These are phyloP conservation scores for Phellopilus nigrolimitatus DNA, from an alignment of 1,284 basidiomycete genomes.

Conservation along the genomic window DNA sequence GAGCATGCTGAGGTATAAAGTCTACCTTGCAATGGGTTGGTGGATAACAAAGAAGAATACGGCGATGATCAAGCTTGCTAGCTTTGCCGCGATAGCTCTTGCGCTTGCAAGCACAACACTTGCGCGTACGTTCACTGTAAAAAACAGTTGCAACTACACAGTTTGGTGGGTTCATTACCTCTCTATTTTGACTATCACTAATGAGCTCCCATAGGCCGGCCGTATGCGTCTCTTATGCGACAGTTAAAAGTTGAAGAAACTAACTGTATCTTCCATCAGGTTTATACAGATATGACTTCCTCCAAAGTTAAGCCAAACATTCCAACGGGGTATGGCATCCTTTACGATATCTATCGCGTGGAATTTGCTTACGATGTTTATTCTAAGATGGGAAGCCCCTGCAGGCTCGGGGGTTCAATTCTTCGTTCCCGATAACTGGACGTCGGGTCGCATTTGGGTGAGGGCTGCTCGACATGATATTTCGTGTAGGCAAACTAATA, in stretches of 20 bases:
- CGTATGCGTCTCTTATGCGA: not conserved
- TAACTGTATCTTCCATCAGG: constrained; percentile 18
- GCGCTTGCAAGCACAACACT: constrained; percentile 18
- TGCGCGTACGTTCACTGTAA: constrained; percentile 37
- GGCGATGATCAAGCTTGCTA: not conserved
- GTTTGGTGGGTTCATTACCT: constrained; percentile 31
- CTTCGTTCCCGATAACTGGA: constrained; percentile 29
- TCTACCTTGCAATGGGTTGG: not conserved
- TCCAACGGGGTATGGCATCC: constrained; percentile 16
- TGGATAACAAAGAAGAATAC: not conserved
- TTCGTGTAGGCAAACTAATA: not conserved
- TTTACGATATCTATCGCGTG: too few species aligned
- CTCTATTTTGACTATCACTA: not conserved
- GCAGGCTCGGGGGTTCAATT: constrained; percentile 22
- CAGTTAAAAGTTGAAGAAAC: not conserved
- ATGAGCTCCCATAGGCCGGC: constrained; percentile 9
- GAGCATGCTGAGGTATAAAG: too few species aligned
- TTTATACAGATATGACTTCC: constrained; percentile 23
- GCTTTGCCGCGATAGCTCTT: not conserved
- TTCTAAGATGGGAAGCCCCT: constrained; percentile 25
- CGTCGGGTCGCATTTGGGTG: constrained; percentile 28
- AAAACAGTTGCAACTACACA: constrained; percentile 24
- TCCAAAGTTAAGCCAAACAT: constrained; percentile 20
- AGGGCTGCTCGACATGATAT: not conserved
- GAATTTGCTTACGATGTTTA: not conserved